Evolutionary conservation across 805 yeast genomes (phyloP).

Genomic region (Teunomyces barrocoloradensis): DNA sequence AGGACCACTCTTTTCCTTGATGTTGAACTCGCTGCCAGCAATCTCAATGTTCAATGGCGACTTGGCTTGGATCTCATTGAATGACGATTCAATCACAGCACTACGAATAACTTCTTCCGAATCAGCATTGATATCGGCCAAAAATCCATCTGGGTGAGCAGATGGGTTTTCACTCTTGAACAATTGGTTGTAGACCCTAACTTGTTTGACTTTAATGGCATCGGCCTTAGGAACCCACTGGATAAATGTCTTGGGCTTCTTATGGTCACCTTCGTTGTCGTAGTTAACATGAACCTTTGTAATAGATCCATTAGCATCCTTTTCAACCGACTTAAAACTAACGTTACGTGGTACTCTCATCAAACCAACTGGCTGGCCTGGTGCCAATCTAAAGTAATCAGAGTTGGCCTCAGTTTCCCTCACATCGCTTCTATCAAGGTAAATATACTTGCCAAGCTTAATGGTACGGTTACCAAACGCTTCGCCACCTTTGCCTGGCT

Average conservation of each 20-base stretch:
- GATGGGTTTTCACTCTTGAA: conserved; percentile 91
- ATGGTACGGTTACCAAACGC: conserved; percentile 63
- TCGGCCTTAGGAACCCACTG: conserved; percentile 89
- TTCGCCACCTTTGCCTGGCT: conserved; percentile 66
- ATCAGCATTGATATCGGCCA: conserved; percentile 77
- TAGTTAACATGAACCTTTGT: conserved; percentile 75
- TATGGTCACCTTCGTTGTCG: conserved; percentile 56
- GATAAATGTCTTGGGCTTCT: conserved; percentile 91
- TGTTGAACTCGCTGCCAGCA: conserved; percentile 61
- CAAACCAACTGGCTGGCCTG: conserved; percentile 92
- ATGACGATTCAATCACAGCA: conserved; percentile 76
- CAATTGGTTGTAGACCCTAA: conserved; percentile 82
- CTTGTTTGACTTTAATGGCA: conserved; percentile 61
- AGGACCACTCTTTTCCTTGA: conserved; percentile 60
- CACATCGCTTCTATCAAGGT: conserved; percentile 87
- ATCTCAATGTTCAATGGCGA: conserved; percentile 75
- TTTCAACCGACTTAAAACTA: conserved; percentile 65
- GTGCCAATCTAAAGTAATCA: conserved; percentile 91
- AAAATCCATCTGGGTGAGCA: conserved; percentile 82
- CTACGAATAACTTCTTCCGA: conserved; percentile 65
- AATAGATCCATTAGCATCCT: conserved; percentile 61
- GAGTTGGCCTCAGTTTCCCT: conserved; percentile 47
- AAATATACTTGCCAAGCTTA: conserved; percentile 73
- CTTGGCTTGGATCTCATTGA: conserved; percentile 59
- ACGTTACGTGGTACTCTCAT: conserved; percentile 86